phyloP scores from a whole-genome alignment of 306 rosid species.

The Prunus persica region DNA sequence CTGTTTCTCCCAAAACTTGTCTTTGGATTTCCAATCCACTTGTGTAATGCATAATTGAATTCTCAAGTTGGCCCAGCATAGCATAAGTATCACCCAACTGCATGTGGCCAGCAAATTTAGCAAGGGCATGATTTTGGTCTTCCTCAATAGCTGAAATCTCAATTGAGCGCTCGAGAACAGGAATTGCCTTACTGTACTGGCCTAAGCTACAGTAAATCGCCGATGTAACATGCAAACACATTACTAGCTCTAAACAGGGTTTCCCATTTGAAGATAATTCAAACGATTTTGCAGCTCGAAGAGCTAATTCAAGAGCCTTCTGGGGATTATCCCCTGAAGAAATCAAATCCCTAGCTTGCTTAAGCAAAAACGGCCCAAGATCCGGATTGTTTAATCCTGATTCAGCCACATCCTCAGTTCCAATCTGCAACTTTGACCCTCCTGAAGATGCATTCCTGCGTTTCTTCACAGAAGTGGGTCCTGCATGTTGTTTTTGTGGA shows the following conservation, averaged over 20 bases:
- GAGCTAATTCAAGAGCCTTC: constrained; percentile 75
- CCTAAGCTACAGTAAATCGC: constrained; percentile 79
- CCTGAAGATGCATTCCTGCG: constrained; percentile 33
- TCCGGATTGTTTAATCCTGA: constrained; percentile 48
- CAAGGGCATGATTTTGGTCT: constrained; percentile 73
- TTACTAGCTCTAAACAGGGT: constrained; percentile 70
- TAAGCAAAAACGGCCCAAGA: constrained; percentile 61
- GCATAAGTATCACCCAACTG: constrained; percentile 94
- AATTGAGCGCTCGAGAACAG: constrained; percentile 64
- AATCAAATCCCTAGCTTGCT: constrained; percentile 82
- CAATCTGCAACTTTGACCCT: constrained; percentile 38
- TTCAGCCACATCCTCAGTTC: constrained; percentile 29
- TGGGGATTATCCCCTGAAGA: constrained; percentile 60
- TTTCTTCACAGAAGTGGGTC: constrained; percentile 32
- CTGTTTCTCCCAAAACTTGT: constrained; percentile 71
- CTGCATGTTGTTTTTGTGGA: constrained; percentile 43
- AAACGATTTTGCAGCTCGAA: constrained; percentile 63
- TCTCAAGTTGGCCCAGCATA: constrained; percentile 83
- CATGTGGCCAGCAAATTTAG: constrained; percentile 90
- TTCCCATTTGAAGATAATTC: constrained; percentile 55
- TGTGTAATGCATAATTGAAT: constrained; percentile 66
- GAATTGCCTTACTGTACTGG: constrained; percentile 67
- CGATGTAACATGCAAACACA: constrained; percentile 86
- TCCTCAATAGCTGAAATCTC: constrained; percentile 60
- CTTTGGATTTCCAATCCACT: constrained; percentile 78